Conservation (phyloP, 257 asterid genomes). For the Solanum chmielewskii region DNA sequence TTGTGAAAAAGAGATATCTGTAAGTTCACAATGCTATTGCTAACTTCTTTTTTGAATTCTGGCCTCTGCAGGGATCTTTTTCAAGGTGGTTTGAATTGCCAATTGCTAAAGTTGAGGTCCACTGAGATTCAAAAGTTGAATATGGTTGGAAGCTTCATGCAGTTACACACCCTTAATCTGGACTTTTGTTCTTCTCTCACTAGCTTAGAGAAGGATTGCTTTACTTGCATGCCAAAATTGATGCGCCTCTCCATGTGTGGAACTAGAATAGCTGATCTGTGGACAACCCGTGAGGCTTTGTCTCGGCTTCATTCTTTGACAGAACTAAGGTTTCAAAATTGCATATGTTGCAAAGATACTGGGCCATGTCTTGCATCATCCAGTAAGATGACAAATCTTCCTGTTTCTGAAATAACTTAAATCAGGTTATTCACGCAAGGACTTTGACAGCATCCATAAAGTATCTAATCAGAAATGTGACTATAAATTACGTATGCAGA, state of each 20-base stretch:
- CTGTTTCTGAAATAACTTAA: not conserved
- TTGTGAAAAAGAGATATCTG: not conserved
- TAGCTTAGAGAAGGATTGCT: slow-evolving; percentile 13
- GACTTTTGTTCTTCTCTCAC: slow-evolving; percentile 22
- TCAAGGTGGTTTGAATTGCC: slow-evolving; percentile 11
- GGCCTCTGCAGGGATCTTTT: slow-evolving; percentile 13
- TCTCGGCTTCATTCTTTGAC: slow-evolving; percentile 13
- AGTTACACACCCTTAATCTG: slow-evolving; percentile 19
- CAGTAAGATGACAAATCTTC: slow-evolving; percentile 3
- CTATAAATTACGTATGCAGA: not conserved
- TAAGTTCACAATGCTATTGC: not conserved
- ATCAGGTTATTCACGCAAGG: not conserved
- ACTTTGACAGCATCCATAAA: not conserved
- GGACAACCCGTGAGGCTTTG: slow-evolving; percentile 17
- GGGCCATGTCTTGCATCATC: slow-evolving; percentile 11
- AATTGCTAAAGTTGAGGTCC: slow-evolving; percentile 4
- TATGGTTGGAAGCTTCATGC: slow-evolving; percentile 7
- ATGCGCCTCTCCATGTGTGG: slow-evolving; percentile 16
- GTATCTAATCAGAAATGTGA: not conserved
- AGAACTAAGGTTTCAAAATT: slow-evolving; percentile 14
- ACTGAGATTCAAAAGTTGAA: slow-evolving; percentile 6
- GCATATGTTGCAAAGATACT: slow-evolving; percentile 12
- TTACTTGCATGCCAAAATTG: slow-evolving; percentile 17
- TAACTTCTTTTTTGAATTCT: not conserved
- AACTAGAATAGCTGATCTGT: slow-evolving; percentile 17